phyloP scores from a whole-genome alignment of 2,329 filamentous ascomycete genomes.

The Phialophora macrospora region DNA sequence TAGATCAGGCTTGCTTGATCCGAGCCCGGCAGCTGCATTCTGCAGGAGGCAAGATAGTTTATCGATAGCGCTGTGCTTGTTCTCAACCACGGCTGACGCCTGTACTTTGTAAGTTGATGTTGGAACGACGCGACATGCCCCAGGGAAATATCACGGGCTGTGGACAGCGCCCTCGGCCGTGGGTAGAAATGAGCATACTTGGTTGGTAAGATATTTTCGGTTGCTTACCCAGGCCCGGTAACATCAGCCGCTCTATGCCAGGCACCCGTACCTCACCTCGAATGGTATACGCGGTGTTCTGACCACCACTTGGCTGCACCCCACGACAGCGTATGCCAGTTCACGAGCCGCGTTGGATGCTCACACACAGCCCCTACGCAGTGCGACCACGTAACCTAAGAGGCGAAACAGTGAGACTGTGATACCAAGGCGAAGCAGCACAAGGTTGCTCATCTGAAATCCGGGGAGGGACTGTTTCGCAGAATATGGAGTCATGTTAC shows the following conservation, averaged over 20 bases:
- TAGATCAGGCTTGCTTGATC: background rate
- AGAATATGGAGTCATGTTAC: too few species aligned
- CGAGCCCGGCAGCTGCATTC: too few species aligned
- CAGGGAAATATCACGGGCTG: background rate
- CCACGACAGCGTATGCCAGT: background rate
- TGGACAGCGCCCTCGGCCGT: too few species aligned
- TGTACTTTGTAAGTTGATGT: background rate
- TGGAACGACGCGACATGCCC: background rate
- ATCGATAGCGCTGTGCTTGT: conserved; percentile 1
- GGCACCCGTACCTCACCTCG: background rate
- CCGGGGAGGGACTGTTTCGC: background rate
- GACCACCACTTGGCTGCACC: conserved; percentile 10
- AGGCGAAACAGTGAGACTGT: conserved; percentile 7
- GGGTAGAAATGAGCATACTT: background rate
- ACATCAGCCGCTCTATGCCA: background rate
- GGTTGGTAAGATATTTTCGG: background rate
- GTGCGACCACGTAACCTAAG: conserved; percentile 4
- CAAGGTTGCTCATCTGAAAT: background rate
- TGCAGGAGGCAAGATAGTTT: background rate
- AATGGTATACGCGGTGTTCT: conserved; percentile 10
- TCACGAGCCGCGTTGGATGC: background rate
- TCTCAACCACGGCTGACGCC: background rate
- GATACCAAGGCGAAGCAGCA: conserved; percentile 6
- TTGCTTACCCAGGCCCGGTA: background rate
- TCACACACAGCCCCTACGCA: conserved; percentile 9